Evolutionary conservation across 2,329 filamentous ascomycete genomes (phyloP).

Genomic region (Thermochaetoides dissita): DNA sequence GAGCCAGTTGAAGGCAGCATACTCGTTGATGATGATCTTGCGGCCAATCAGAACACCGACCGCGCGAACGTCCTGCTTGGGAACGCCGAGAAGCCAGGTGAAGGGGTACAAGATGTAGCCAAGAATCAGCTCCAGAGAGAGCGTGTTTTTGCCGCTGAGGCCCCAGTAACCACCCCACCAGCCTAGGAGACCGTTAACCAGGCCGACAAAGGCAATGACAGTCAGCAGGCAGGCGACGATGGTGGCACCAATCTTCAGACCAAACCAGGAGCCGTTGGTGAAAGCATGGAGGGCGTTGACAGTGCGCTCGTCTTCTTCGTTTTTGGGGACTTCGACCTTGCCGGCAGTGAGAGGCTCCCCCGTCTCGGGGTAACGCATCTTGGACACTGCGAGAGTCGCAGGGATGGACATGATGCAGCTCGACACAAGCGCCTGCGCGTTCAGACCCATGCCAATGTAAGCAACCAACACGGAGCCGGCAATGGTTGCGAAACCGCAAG

Average conservation of each 20-base stretch:
- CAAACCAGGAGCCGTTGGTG: slow-evolving; percentile 71
- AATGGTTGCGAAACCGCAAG: slow-evolving; percentile 83
- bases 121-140: slow-evolving; percentile 62
- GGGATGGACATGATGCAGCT: slow-evolving; percentile 95
- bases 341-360: slow-evolving; percentile 77
- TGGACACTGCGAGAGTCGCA: slow-evolving; percentile 75
- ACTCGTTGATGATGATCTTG: slow-evolving; percentile 81
- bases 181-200: slow-evolving; percentile 62
- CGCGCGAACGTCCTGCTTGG: slow-evolving; percentile 48
- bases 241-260: slow-evolving; percentile 75
- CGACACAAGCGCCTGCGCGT: slow-evolving; percentile 72
- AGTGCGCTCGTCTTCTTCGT: slow-evolving; percentile 62
- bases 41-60: slow-evolving; percentile 64
- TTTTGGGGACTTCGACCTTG: slow-evolving; percentile 65
- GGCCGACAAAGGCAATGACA: slow-evolving; percentile 62
- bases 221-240: slow-evolving; percentile 68
- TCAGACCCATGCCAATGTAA: slow-evolving; percentile 73
- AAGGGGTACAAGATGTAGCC: slow-evolving; percentile 68
- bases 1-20: slow-evolving; percentile 45
- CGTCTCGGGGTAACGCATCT: slow-evolving; percentile 77
- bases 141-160: slow-evolving; percentile 47
- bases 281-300: slow-evolving; percentile 75
- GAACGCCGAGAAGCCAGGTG: slow-evolving; percentile 69
- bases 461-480: slow-evolving; percentile 75
- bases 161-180: slow-evolving; percentile 76